Percentiles rank a stretch among this genome's conserved stretches.
These are phyloP conservation scores for Cucurbitaria berberidis DNA, from an alignment of 2,329 filamentous ascomycete genomes.

Conservation along the genomic window DNA sequence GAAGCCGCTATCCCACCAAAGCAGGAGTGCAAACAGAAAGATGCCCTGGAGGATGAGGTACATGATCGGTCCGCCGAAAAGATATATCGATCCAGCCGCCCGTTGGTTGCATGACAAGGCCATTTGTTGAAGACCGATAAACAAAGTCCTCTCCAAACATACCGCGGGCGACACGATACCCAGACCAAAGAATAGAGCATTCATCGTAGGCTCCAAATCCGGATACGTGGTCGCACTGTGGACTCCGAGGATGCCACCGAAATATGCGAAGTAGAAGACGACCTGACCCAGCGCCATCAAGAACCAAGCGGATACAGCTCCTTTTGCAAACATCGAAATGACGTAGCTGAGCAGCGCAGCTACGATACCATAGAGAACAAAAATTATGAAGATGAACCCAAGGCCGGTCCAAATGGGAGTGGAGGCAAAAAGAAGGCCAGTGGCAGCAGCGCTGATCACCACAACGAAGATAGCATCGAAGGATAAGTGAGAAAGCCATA, in stretches of 20 bases:
- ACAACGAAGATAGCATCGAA: conserved; percentile 81
- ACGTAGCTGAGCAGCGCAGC: conserved; percentile 78
- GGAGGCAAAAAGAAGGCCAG: conserved; percentile 66
- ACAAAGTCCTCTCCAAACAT: conserved; percentile 24
- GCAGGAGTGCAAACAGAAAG: conserved; percentile 70
- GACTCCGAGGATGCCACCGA: conserved; percentile 37
- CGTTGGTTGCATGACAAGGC: conserved; percentile 71
- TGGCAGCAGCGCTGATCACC: conserved; percentile 68
- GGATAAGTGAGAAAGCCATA: conserved; percentile 80
- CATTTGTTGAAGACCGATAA: conserved; percentile 60
- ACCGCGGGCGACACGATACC: conserved; percentile 28
- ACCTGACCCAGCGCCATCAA: conserved; percentile 75
- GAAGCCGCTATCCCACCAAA: conserved; percentile 52
- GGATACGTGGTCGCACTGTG: conserved; percentile 23
- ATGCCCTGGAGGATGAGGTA: conserved; percentile 78
- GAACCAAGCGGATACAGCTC: conserved; percentile 71
- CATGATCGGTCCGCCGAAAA: conserved; percentile 82
- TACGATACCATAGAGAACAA: conserved; percentile 79
- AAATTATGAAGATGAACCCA: conserved; percentile 78
- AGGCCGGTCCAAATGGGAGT: conserved; percentile 71
- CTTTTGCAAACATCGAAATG: conserved; percentile 77
- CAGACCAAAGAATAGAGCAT: conserved; percentile 31
- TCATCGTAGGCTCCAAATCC: conserved; percentile 24
- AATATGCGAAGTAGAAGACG: conserved; percentile 53
- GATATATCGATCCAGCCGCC: conserved; percentile 67